phyloP scores from a whole-genome alignment of 202 grass and related monocot species.

The Saccharum hybrid region DNA sequence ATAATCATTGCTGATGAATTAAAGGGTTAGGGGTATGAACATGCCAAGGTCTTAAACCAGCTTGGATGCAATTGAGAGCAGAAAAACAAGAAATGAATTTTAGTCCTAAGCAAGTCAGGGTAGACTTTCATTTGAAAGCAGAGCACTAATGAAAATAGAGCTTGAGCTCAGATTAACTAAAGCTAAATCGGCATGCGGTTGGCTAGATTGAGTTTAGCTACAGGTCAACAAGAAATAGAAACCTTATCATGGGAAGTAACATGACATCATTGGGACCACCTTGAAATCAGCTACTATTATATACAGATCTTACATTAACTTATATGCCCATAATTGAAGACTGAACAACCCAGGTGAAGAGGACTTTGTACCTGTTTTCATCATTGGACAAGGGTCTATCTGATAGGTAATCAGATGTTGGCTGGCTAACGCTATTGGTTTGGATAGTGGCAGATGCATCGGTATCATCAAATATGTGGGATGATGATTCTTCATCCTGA shows the following conservation, averaged over 20 bases:
- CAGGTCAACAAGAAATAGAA: neutral
- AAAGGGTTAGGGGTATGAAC: neutral
- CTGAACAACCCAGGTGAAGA: neutral
- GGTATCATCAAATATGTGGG: slow-evolving; percentile 40
- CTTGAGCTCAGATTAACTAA: neutral
- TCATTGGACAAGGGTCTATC: slow-evolving; percentile 39
- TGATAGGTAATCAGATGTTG: slow-evolving; percentile 43
- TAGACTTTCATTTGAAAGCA: neutral
- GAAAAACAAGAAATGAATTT: neutral
- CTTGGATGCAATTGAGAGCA: neutral
- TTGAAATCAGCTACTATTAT: slow-evolving; percentile 4
- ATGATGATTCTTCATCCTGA: slow-evolving; percentile 61
- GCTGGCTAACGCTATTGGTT: slow-evolving; percentile 35
- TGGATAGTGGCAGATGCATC: slow-evolving; percentile 39
- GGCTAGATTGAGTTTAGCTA: neutral
- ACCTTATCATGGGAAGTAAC: neutral
- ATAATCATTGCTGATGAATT: neutral
- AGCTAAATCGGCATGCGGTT: neutral
- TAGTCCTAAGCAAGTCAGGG: neutral
- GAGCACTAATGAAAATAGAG: neutral
- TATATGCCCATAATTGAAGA: slow-evolving; percentile 9
- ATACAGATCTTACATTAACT: neutral
- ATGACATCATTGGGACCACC: neutral
- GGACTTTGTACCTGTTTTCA: slow-evolving; percentile 52
- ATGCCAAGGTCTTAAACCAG: neutral